phyloP scores from a whole-genome alignment of 2,329 filamentous ascomycete species.

The Fusarium equiseti region DNA sequence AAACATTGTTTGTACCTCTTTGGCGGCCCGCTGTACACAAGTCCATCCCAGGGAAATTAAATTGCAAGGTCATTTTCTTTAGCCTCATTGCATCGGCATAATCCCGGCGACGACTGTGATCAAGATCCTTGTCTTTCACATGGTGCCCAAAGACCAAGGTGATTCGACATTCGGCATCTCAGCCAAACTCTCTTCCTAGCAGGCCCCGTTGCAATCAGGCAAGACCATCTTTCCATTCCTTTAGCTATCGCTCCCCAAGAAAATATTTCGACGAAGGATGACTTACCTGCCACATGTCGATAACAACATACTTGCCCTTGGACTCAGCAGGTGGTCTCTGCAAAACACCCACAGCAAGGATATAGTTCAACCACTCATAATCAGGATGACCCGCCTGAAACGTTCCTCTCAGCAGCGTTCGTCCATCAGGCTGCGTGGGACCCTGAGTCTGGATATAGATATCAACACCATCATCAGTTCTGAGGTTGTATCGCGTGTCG shows the following conservation, averaged over 20 bases:
- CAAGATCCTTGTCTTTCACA: neutral
- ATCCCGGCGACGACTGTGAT: neutral
- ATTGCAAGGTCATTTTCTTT: too few species aligned
- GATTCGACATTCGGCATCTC: neutral
- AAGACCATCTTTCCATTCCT: slow-evolving; percentile 22
- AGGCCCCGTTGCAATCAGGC: slow-evolving; percentile 12
- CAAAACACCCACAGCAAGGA: slow-evolving; percentile 47
- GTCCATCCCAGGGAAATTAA: too few species aligned
- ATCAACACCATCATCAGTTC: slow-evolving; percentile 54
- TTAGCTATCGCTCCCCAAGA: neutral
- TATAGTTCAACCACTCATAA: slow-evolving; percentile 55
- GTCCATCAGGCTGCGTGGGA: slow-evolving; percentile 51
- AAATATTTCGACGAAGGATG: fast-evolving
- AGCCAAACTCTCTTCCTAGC: slow-evolving; percentile 6
- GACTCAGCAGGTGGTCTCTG: slow-evolving; percentile 16
- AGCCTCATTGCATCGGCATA: neutral
- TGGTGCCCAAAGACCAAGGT: slow-evolving; percentile 2
- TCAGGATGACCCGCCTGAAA: slow-evolving; percentile 53
- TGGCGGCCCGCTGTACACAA: too few species aligned
- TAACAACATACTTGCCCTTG: slow-evolving; percentile 42
- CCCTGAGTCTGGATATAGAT: slow-evolving; percentile 55
- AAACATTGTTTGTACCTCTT: neutral
- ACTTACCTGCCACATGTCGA: slow-evolving; percentile 46
- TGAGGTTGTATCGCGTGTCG: slow-evolving; percentile 55
- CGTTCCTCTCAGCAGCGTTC: slow-evolving; percentile 43